Percentiles rank a stretch among this genome's conserved stretches.
These are phyloP conservation scores for Dalechampia spathulata DNA, from an alignment of 441 rosid species.

Conservation along the genomic window DNA sequence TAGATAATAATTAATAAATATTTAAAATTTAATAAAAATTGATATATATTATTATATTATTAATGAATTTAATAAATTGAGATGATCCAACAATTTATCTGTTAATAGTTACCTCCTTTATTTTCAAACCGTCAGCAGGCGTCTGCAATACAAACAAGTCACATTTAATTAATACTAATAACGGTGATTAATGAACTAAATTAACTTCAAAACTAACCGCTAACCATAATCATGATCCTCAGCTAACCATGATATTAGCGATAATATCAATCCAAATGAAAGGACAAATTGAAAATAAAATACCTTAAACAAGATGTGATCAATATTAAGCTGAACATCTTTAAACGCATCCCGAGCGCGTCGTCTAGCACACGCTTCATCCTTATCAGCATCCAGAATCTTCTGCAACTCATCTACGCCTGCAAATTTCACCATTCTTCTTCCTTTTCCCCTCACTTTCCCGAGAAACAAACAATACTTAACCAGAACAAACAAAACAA, in stretches of 20 bases:
- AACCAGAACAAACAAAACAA: not conserved
- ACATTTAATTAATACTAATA: too few species aligned
- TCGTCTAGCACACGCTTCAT: conserved; percentile 63
- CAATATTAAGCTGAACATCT: conserved; percentile 61
- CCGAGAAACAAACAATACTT: conserved; percentile 12
- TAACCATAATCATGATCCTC: too few species aligned
- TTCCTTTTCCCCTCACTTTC: conserved; percentile 16
- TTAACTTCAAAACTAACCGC: too few species aligned
- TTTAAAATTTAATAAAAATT: too few species aligned
- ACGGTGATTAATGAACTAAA: too few species aligned
- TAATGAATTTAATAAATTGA: not conserved
- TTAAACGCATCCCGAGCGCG: conserved; percentile 77
- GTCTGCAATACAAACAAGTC: conserved; percentile 39
- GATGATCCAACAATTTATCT: not conserved
- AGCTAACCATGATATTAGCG: too few species aligned
- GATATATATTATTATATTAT: too few species aligned
- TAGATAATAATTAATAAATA: too few species aligned
- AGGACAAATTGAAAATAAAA: too few species aligned
- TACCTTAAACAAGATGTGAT: conserved; percentile 86
- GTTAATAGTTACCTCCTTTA: conserved; percentile 47
- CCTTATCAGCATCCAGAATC: conserved; percentile 54
- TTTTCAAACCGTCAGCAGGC: conserved; percentile 50
- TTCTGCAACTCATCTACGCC: conserved; percentile 50
- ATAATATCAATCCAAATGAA: too few species aligned
- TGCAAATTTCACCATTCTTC: conserved; percentile 36